A percentile compares a stretch with the other conserved stretches of the same genome.
Evolutionary conservation across 805 yeast species (phyloP).

Genomic region (Ogataea angusta): DNA sequence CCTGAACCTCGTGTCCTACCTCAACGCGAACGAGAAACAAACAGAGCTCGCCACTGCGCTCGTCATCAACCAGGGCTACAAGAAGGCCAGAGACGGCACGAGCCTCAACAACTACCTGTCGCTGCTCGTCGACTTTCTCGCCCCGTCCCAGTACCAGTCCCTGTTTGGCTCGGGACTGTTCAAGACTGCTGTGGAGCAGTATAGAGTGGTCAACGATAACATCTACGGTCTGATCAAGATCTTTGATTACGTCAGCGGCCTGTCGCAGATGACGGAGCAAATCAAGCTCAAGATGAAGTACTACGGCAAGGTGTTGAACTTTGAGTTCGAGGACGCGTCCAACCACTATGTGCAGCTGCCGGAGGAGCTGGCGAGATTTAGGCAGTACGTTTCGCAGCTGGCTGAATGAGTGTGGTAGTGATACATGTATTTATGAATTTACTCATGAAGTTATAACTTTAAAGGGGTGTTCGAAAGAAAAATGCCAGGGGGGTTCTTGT

Average conservation of each 20-base stretch:
- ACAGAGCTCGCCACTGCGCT: slow-evolving; percentile 25
- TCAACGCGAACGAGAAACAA: slow-evolving; percentile 18
- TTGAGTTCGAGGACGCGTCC: slow-evolving; percentile 34
- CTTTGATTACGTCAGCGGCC: slow-evolving; percentile 15
- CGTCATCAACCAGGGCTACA: slow-evolving; percentile 32
- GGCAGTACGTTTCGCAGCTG: slow-evolving; percentile 12
- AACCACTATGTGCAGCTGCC: slow-evolving; percentile 35
- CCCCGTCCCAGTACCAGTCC: slow-evolving; percentile 15
- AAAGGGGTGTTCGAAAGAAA: no score
- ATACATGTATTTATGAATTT: background rate
- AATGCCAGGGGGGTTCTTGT: no score
- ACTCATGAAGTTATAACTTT: no score
- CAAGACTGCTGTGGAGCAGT: slow-evolving; percentile 32
- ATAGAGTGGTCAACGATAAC: slow-evolving; percentile 33
- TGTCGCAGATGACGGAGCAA: slow-evolving; percentile 4
- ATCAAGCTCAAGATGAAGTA: slow-evolving; percentile 26
- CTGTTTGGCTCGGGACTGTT: slow-evolving; percentile 27
- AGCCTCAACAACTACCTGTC: slow-evolving; percentile 32
- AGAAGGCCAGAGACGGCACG: slow-evolving; percentile 15
- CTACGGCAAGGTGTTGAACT: slow-evolving; percentile 29
- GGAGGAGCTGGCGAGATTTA: slow-evolving; percentile 28
- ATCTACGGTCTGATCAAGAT: slow-evolving; percentile 34
- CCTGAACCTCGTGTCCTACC: slow-evolving; percentile 24
- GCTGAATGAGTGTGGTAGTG: slow-evolving; percentile 2
- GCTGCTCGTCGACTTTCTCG: slow-evolving; percentile 27